Evolutionary conservation across 768 basidiomycete species (phyloP), one percentile per base, ranked within the genome.

Genomic region (Auricularia sp.): DNA sequence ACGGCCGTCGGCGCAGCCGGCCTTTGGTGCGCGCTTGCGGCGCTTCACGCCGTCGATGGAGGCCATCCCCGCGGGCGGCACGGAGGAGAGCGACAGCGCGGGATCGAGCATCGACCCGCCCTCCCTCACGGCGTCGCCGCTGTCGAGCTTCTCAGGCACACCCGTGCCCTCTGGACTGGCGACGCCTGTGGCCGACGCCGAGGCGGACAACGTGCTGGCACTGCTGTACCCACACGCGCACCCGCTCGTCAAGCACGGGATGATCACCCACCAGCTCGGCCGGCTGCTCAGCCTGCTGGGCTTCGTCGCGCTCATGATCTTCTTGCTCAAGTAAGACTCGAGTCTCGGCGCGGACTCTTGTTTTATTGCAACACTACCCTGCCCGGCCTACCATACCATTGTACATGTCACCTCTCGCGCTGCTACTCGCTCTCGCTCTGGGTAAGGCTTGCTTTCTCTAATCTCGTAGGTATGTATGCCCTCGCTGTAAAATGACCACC

Each of bases 261-360:
- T 59, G 24, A 59, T 59, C 56, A 8, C 56, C 16, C 24, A 59
- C 4, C 29, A 59, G 24, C 56, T 59, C 29, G 56, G 56, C 8
- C 5, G 56, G 56, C 56, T 59, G 18, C 34, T 59, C 10, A 33
- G 29, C 8, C 56, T 59, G 56, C 56, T 59, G 14, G 56, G 56
- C 8, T 59, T 59, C 24, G 56, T 59, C 56, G 56, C 56, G 29
- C 34, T 59, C 24, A 59, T 59, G 56, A 59, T 59, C 56, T 59
- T 59, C 34, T 34, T 59, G 14, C 34, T 35, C 56, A 59, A 59
- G 56, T 59, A 59, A 34, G 16, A 8, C 18, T 51, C 13, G 16
- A 8, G 11, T 51, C 13, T 42, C 8, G 13, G 39, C 39, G 39
- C 13, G 39, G 8, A 8, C 39, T 42, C 8, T 42, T 14, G 8